Evolutionary conservation across 345 rosid species (phyloP), one percentile per base, ranked within the genome.

Genomic region (Camelina neglecta): DNA sequence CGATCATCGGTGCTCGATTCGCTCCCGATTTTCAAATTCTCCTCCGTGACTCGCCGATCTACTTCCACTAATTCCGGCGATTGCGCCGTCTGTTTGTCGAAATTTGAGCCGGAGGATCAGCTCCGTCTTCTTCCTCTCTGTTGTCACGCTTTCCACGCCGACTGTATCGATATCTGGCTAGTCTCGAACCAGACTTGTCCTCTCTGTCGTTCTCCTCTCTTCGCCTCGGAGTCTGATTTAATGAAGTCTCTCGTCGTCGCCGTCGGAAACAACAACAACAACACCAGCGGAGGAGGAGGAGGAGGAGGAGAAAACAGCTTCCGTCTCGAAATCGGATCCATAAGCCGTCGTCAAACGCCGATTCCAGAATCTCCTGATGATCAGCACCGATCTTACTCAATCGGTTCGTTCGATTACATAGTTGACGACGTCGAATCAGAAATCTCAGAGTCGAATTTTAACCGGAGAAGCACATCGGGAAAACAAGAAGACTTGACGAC

Each of bases 101-200:
- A 84, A 45, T 95, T 95, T 67, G 89, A 88, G 64, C 78, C 83
- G 31, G 80, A 85, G 5, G 97, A 95, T 77, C 96, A 83, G 73
- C 91, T 95, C 59, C 90, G 97, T 45, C 86, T 95, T 1, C 88
- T 95, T 3, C 97, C 97, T 4, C 84, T 95, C 4, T 95, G 97
- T 47, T 89, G 96, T 67, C 97, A 95, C 65, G 99, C 97, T 8
- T 95, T 95, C 63, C 99, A 95, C 65, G 84, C 86, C 0, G 69
- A 77, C 1, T 95, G 99, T 78, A 83, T 95, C 49, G 97, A 90
- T 76, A 83, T 86, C 1, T 95, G 99, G 97, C 86, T 92, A 2
- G 62, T 48, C 2, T 79, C 92, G 2, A 89, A 89, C 65, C 93
- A 84, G 12, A 88, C 97, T 0, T 95, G 99, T 80, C 99, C 99